These are phyloP conservation scores for Cercophora sp. DNA, from an alignment of 495 filamentous ascomycete species.

Conservation along the genomic window DNA sequence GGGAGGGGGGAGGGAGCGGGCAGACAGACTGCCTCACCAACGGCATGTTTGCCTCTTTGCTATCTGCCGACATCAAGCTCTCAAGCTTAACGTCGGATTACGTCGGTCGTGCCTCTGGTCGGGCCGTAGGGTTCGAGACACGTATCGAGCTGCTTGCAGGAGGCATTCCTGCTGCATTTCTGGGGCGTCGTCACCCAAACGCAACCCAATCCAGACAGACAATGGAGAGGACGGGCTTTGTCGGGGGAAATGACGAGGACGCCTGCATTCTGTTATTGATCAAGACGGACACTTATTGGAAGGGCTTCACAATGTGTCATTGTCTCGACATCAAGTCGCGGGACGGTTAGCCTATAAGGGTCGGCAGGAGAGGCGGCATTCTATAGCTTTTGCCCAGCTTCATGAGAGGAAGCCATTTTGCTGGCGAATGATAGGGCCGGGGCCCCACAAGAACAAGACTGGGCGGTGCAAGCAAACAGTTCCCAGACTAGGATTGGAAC, in stretches of 20 bases:
- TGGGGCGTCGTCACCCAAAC: too few species aligned
- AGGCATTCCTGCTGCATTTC: constrained; percentile 6
- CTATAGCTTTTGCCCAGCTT: too few species aligned
- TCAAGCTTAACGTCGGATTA: too few species aligned
- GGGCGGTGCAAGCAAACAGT: not conserved
- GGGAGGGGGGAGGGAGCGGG: too few species aligned
- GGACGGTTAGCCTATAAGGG: not conserved
- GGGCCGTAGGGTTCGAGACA: constrained; percentile 4
- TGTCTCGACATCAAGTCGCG: not conserved
- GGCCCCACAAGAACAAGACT: not conserved
- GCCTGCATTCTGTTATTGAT: constrained; percentile 5
- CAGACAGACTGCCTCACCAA: too few species aligned
- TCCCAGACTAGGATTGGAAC: constrained; percentile 10
- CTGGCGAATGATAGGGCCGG: too few species aligned
- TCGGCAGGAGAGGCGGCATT: too few species aligned
- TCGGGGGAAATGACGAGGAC: not conserved
- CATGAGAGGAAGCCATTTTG: too few species aligned
- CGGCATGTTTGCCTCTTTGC: too few species aligned
- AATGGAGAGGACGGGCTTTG: too few species aligned
- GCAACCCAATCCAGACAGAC: constrained; percentile 2
- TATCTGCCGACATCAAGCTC: not conserved
- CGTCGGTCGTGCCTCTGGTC: too few species aligned
- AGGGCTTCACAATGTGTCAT: too few species aligned
- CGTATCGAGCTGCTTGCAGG: constrained; percentile 10
- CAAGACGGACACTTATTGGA: not conserved